Base-by-base conservation (phyloP, 352 stramenopile genomes). In the Phytophthora hybrid region DNA sequence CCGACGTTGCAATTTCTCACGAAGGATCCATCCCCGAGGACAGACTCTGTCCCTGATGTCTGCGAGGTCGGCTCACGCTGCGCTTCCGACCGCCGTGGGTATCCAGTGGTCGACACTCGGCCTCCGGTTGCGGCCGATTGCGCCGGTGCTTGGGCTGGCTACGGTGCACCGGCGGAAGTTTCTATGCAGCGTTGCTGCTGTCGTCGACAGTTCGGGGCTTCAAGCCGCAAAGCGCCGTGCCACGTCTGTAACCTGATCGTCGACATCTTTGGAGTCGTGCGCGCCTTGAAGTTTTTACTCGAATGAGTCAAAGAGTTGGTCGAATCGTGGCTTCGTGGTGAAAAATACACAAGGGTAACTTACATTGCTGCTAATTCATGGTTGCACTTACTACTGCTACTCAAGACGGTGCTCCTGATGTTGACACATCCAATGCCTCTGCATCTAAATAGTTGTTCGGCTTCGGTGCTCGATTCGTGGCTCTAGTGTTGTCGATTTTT, bases 31-130 rank as follows among this genome's bases (percentile, higher is more conserved):
- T 8, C 3, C 11, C 54, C 63, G 53, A 9, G 49, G 11, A 58
- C 64, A 44, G 57, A 58, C 37, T 67, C 46, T 73, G 66, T 61
- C 26, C 37, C 47, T 10, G 66, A 67, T 72, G 65, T 61, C 65
- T 67, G 65, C 34, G 32, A 58, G 37, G 32, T 34, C 34, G 19
- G 23, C 13, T 34, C 21, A 57, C 51, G 47, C 47, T 54, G 47
- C 47, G 47, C 47, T 11, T 31, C 16, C 23, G 16, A 52, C 51
- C 14, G 37, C 21, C 51, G 7, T 8, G 46, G 61, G 41, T 18
- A 59, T 67, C 47, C 61, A 67, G 49, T 67, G 61, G 61, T 59
- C 34, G 32, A 60, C 55, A 11, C 6, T 23, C 32, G 54, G 8
- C 18, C 60, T 51, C 51, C 31, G 63, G 60, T 71, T 71, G 41